Conservation (phyloP, 2,329 filamentous ascomycete genomes). For the Thielaviopsis musarum region DNA sequence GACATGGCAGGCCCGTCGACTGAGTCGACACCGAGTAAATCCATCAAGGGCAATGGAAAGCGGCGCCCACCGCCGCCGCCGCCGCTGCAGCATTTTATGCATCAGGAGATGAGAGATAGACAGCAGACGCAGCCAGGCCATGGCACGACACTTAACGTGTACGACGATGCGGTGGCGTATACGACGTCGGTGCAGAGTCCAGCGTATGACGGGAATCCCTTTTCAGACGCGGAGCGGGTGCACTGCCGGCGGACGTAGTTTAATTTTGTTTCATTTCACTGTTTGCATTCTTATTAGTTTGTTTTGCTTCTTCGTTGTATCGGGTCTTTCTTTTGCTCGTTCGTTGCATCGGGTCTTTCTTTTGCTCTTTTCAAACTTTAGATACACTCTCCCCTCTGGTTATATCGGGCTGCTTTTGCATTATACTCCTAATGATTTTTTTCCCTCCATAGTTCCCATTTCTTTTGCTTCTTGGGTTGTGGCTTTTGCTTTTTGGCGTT, state of each 20-base stretch:
- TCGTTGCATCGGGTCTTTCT: background rate
- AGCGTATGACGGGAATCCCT: slow-evolving; percentile 6
- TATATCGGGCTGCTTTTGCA: too few species aligned
- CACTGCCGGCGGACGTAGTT: background rate
- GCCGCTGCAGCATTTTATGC: background rate
- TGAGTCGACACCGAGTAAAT: too few species aligned
- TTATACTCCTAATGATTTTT: background rate
- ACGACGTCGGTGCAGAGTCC: slow-evolving; percentile 11
- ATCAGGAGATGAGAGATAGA: background rate
- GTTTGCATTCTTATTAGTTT: background rate
- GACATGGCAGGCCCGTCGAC: too few species aligned
- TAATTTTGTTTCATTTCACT: background rate
- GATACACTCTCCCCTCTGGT: too few species aligned
- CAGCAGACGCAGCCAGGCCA: background rate
- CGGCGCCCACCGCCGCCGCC: too few species aligned
- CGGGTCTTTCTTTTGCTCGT: background rate
- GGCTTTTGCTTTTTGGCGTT: background rate
- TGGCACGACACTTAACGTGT: background rate
- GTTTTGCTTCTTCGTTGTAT: background rate
- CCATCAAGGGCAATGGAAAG: background rate
- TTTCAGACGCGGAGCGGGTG: slow-evolving; percentile 6
- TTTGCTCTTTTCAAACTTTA: background rate
- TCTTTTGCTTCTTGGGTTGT: background rate
- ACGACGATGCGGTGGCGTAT: slow-evolving; percentile 5
- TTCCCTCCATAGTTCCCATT: background rate